Base-by-base conservation (phyloP, 306 rosid genomes). In the Hippophae rhamnoides region DNA sequence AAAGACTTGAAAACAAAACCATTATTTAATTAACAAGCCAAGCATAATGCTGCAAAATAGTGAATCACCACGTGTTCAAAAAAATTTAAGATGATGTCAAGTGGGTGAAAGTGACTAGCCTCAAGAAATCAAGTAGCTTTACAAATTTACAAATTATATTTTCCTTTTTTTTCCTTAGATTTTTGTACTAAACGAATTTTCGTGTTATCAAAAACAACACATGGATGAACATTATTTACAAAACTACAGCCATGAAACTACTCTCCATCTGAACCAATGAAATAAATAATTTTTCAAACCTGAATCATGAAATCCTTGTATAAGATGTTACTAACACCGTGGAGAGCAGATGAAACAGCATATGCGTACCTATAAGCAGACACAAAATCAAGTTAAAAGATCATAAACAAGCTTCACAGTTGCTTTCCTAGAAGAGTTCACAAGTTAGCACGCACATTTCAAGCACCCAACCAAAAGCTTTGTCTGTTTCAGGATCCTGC, bases 381-480 rank as follows among this genome's bases (percentile, higher is more conserved):
- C 45, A 56, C 61, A 81, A 67, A 69, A 51, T 52, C 31, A 31
- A 48, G 41, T 41, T 3, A 13, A 41, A 38, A 57, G 54, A 27
- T 55, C 27, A 42, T 62, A 60, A 45, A 57, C 42, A 25, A 26
- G 43, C 47, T 13, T 25, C 11, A 75, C 58, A 44, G 51, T 41
- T 66, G 57, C 38, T 52, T 47, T 38, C 7, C 57, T 14, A 52
- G 57, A 27, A 13, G 49, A 53, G 61, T 25, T 56, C 49, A 62
- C 9, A 52, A n/a, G 64, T 41, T 74, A 68, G 59, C 61, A 48
- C 78, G 65, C 68, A 92, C 99, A 93, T 93, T 86, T 93, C 99
- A 69, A 93, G 99, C 77, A 93, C 99, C 99, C 99, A 93, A 62
- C 99, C 99, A 70, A 93, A 93, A 77, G 99, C 94, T 71, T 86